Evolutionary conservation across 1,139 yeast species (phyloP).

Genomic region (Taphrina deformans): DNA sequence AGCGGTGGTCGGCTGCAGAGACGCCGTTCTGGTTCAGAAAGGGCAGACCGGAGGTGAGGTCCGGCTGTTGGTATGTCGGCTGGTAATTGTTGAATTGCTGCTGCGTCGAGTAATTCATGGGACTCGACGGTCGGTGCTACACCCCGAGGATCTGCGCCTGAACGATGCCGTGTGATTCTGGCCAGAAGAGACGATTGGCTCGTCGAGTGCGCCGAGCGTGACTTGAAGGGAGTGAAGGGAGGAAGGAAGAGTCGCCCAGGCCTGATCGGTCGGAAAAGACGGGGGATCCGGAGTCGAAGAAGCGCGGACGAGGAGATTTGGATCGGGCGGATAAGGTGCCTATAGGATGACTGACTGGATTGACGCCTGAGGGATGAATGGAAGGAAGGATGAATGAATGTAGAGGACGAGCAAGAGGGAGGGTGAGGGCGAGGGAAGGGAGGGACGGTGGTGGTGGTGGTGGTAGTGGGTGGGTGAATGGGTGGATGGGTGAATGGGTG

Average conservation of each 20-base stretch:
- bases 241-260: background rate
- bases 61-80: slow-evolving; percentile 23
- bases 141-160: background rate
- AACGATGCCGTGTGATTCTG: background rate
- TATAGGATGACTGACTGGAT: background rate
- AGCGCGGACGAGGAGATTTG: too few species aligned
- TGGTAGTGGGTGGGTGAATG: background rate
- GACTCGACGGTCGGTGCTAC: background rate
- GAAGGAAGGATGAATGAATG: background rate
- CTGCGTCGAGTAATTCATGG: slow-evolving; percentile 17
- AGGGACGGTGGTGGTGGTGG: background rate
- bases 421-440: background rate
- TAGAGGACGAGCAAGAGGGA: background rate
- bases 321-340: too few species aligned
- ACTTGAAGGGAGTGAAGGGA: too few species aligned
- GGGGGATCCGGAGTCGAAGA: too few species aligned
- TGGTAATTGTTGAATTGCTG: slow-evolving; percentile 21
- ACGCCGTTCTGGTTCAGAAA: slow-evolving; percentile 14
- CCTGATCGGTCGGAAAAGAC: too few species aligned
- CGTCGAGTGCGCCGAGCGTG: background rate
- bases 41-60: slow-evolving; percentile 14
- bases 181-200: background rate
- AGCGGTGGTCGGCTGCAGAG: background rate
- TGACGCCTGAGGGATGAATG: background rate
- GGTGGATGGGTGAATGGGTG: background rate